Conservation (phyloP, 805 yeast species). For the Kuraishia floccosa region DNA sequence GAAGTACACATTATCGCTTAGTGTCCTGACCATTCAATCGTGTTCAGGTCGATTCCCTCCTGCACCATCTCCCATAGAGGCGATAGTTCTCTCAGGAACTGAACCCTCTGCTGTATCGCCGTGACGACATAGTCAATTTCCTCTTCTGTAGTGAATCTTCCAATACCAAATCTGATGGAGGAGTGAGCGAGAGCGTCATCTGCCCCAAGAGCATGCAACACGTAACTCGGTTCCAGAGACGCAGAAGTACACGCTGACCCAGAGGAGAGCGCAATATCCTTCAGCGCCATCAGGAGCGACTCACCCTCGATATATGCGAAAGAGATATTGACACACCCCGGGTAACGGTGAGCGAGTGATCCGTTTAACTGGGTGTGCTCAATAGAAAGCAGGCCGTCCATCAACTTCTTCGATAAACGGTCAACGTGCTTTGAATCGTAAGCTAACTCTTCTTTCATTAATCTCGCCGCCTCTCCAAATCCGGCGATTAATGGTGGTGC, state of each 20-base stretch:
- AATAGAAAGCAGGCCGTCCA: constrained; percentile 60
- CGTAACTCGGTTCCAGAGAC: constrained; percentile 94
- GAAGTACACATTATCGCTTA: constrained; percentile 14
- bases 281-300: constrained; percentile 92
- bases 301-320: constrained; percentile 98
- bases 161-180: constrained; percentile 95
- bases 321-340: constrained; percentile 94
- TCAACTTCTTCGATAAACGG: constrained; percentile 62
- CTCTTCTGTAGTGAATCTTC: constrained; percentile 92
- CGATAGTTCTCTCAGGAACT: constrained; percentile 80
- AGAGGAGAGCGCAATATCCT: constrained; percentile 90
- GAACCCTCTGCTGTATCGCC: constrained; percentile 83
- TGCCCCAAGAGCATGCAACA: constrained; percentile 91
- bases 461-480: constrained; percentile 93
- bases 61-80: constrained; percentile 99
- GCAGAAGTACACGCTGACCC: constrained; percentile 99
- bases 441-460: constrained; percentile 62
- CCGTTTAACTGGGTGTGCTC: constrained; percentile 92
- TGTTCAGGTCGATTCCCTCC: constrained; percentile 89
- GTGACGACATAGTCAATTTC: constrained; percentile 90
- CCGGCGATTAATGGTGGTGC: constrained; percentile 96
- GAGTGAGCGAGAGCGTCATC: constrained; percentile 98
- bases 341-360: constrained; percentile 57
- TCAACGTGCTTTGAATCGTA: constrained; percentile 65
- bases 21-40: constrained; percentile 98